These are phyloP conservation scores for Lophiostoma macrostomum DNA, from an alignment of 495 filamentous ascomycete species.

Conservation along the genomic window DNA sequence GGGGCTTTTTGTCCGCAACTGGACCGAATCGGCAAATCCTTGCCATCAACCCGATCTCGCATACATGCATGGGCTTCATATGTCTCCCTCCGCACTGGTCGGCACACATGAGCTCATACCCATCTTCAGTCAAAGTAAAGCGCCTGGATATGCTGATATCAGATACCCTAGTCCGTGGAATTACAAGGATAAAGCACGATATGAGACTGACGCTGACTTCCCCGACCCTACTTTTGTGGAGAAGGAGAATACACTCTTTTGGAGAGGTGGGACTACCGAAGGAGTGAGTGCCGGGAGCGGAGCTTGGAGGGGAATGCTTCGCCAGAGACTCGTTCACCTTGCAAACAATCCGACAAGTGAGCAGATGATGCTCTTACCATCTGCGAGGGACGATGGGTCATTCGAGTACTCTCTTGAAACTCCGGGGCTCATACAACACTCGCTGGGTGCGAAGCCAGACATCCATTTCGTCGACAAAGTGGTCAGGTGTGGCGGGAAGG, in stretches of 20 bases:
- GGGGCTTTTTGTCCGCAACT: slow-evolving; percentile 64
- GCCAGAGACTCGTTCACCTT: slow-evolving; percentile 57
- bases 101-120: slow-evolving; percentile 63
- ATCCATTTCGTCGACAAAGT: slow-evolving; percentile 46
- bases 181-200: slow-evolving; percentile 38
- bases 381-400: background rate
- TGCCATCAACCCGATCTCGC: slow-evolving; percentile 81
- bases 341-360: slow-evolving; percentile 47
- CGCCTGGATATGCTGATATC: slow-evolving; percentile 58
- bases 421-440: slow-evolving; percentile 12
- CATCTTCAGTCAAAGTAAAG: slow-evolving; percentile 71
- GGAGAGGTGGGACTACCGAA: slow-evolving; percentile 50
- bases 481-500: slow-evolving; percentile 50
- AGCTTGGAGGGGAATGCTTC: slow-evolving; percentile 55
- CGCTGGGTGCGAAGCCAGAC: slow-evolving; percentile 26
- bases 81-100: slow-evolving; percentile 60
- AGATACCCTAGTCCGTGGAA: slow-evolving; percentile 42
- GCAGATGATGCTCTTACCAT: slow-evolving; percentile 15
- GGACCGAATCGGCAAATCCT: slow-evolving; percentile 60
- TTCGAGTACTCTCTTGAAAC: slow-evolving; percentile 23
- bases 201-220: slow-evolving; percentile 31
- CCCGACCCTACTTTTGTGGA: slow-evolving; percentile 34
- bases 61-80: slow-evolving; percentile 67
- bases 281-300: slow-evolving; percentile 45
- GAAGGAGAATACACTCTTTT: slow-evolving; percentile 39